Evolutionary conservation across 2,329 filamentous ascomycete species (phyloP).

Genomic region (Sporothrix protearum): DNA sequence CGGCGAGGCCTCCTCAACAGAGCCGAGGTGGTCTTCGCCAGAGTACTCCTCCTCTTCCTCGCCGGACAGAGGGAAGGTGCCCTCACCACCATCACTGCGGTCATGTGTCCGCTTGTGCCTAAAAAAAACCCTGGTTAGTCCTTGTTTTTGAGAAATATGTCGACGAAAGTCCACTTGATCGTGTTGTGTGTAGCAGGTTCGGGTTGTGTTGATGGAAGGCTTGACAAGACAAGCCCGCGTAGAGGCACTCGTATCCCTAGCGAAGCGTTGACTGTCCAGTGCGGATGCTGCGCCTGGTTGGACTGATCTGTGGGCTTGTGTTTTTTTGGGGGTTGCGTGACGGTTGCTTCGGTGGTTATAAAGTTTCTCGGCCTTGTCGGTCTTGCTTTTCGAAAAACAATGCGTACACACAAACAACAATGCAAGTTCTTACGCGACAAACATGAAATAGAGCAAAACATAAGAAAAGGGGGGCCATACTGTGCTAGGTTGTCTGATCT

Average conservation of each 20-base stretch:
- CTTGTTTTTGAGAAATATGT: constrained; percentile 34
- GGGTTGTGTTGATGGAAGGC: neutral
- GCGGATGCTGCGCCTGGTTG: constrained; percentile 18
- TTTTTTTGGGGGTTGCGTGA: neutral
- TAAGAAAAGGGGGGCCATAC: constrained; percentile 55
- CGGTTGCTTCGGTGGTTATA: neutral
- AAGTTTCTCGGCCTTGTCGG: constrained; percentile 12
- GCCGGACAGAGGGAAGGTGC: constrained; percentile 62
- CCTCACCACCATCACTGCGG: constrained; percentile 59
- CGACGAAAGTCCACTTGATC: constrained; percentile 24
- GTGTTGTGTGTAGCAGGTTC: constrained; percentile 27
- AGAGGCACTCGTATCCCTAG: constrained; percentile 14
- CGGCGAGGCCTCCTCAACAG: constrained; percentile 74
- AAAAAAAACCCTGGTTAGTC: constrained; percentile 39
- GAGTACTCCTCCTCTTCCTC: constrained; percentile 81
- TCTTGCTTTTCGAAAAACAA: constrained; percentile 33
- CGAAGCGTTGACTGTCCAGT: constrained; percentile 26
- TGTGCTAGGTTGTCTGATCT: constrained; percentile 98
- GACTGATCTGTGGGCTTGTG: neutral
- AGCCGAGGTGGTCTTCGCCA: constrained; percentile 78
- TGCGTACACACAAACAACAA: constrained; percentile 38
- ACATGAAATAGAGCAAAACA: constrained; percentile 36
- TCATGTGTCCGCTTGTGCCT: constrained; percentile 81
- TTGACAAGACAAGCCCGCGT: constrained; percentile 1
- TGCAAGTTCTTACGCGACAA: constrained; percentile 32